phyloP scores from a whole-genome alignment of 164 flowering plant species.

The Sextonia rubra region DNA sequence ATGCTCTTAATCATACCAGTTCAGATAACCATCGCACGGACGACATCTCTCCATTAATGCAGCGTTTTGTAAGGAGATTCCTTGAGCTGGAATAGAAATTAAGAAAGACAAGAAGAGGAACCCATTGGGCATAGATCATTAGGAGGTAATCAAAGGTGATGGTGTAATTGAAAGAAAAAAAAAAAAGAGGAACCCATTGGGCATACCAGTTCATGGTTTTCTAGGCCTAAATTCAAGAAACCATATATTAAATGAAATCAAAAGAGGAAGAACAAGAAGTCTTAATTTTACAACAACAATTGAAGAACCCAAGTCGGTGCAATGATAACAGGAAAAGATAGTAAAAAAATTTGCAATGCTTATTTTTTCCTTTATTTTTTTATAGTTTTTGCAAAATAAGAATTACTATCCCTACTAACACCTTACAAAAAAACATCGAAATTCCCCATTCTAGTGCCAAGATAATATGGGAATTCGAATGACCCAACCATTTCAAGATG shows the following conservation, averaged over 20 bases:
- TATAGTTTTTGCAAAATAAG: neutral
- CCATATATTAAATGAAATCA: neutral
- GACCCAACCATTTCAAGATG: neutral
- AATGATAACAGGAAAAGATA: neutral
- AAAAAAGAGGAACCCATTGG: no score
- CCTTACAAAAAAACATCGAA: neutral
- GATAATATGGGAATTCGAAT: neutral
- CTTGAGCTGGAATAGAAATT: neutral
- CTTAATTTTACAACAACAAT: neutral
- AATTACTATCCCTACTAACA: neutral
- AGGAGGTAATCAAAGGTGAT: neutral
- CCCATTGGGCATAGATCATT: no score
- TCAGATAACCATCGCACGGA: slow-evolving; percentile 34
- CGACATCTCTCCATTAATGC: slow-evolving; percentile 38
- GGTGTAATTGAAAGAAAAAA: neutral
- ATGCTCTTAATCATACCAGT: slow-evolving; percentile 23
- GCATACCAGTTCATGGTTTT: neutral
- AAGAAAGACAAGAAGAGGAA: neutral
- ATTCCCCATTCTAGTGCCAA: neutral
- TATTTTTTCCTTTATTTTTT: neutral
- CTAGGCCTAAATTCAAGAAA: no score
- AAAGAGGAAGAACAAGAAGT: neutral
- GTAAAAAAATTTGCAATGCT: neutral
- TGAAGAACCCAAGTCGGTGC: neutral
- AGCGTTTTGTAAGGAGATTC: neutral